These are phyloP conservation scores for Athelia psychrophila DNA, from an alignment of 1,284 basidiomycete species.

Conservation along the genomic window DNA sequence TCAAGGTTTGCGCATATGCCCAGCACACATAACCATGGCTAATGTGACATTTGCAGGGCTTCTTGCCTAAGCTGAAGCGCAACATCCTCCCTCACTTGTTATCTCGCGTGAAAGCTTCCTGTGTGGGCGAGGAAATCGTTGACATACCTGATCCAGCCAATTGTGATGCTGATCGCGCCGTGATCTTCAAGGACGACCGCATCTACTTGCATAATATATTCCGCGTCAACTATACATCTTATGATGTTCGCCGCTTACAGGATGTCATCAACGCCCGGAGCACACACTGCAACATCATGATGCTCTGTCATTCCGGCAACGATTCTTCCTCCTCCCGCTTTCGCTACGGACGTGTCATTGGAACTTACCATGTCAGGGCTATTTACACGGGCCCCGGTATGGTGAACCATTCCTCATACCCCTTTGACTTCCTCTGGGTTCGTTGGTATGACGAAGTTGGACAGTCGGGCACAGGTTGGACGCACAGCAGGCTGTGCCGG, in stretches of 20 bases:
- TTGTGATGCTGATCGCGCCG: neutral
- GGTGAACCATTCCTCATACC: neutral
- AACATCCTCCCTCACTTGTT: conserved; percentile 4
- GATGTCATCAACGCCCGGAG: conserved; percentile 34
- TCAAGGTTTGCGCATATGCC: neutral
- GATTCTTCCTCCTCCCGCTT: neutral
- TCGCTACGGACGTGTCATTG: neutral
- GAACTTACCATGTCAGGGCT: neutral
- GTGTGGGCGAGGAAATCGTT: conserved; percentile 7
- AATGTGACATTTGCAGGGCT: conserved; percentile 6
- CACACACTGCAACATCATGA: conserved; percentile 32
- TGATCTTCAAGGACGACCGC: conserved; percentile 16
- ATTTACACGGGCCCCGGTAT: neutral
- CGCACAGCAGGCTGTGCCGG: conserved; percentile 4
- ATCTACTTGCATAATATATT: conserved; percentile 30
- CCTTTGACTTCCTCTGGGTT: conserved; percentile 9
- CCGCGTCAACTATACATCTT: conserved; percentile 43
- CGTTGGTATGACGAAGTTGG: conserved; percentile 9
- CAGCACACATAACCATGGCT: neutral
- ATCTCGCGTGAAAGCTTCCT: conserved; percentile 16
- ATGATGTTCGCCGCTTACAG: conserved; percentile 34
- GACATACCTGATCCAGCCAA: conserved; percentile 10
- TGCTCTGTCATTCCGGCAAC: conserved; percentile 10
- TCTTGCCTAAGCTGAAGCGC: conserved; percentile 5
- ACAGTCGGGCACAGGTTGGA: conserved; percentile 4